Conservation (phyloP, 371 early-diverging fungal genomes). For the Lichtheimia hyalospora region DNA sequence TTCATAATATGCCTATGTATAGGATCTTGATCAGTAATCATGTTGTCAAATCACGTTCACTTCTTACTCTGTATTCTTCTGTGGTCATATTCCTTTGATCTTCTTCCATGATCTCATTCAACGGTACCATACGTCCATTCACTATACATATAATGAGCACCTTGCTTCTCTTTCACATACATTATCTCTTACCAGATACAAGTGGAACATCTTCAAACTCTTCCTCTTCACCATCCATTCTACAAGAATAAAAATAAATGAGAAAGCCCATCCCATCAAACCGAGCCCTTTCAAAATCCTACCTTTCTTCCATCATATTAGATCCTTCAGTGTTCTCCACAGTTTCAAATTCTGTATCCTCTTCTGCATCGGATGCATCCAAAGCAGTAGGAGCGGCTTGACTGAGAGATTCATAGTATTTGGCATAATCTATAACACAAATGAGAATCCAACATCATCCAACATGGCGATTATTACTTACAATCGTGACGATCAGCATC, state of each 20-base stretch:
- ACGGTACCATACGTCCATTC: constrained; percentile 51
- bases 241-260: not conserved
- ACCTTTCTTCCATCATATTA: constrained; percentile 32
- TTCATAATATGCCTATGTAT: constrained; percentile 46
- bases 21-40: not conserved
- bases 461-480: constrained; percentile 19
- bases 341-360: constrained; percentile 34
- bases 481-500: constrained; percentile 55
- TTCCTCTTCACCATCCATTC: constrained; percentile 20
- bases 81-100: constrained; percentile 59
- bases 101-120: constrained; percentile 59
- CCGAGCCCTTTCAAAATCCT: not conserved
- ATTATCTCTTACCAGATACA: constrained; percentile 36
- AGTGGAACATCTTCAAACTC: constrained; percentile 42
- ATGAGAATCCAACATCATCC: not conserved
- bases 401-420: constrained; percentile 43
- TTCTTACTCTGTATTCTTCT: constrained; percentile 53
- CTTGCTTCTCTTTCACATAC: not conserved
- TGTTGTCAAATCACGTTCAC: not conserved
- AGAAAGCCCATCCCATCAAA: not conserved
- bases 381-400: constrained; percentile 14
- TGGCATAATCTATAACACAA: constrained; percentile 33
- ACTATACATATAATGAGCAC: constrained; percentile 17
- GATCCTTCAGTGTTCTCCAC: constrained; percentile 22
- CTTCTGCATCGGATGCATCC: constrained; percentile 18